Evolutionary conservation across 140 eudicot species (phyloP).

Genomic region (Anethum foeniculum): DNA sequence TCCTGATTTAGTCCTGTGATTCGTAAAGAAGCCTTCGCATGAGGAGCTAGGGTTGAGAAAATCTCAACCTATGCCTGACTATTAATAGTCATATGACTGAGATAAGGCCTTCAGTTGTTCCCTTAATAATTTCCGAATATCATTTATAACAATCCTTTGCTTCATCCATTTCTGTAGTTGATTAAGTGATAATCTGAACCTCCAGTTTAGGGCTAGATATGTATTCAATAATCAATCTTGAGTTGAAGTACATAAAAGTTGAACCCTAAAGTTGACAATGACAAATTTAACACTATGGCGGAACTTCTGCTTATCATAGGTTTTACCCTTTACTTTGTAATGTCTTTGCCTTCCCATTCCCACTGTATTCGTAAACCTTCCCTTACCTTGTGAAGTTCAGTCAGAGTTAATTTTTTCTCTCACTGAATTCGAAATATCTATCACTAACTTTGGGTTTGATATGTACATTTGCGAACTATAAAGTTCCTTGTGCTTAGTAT

Average conservation of each 20-base stretch:
- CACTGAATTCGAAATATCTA: background rate
- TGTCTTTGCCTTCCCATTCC: background rate
- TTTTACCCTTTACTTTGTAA: background rate
- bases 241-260: background rate
- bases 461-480: background rate
- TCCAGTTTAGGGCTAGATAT: background rate
- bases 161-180: background rate
- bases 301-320: background rate
- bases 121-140: background rate
- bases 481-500: background rate
- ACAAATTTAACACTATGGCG: background rate
- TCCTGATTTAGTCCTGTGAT: background rate
- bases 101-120: background rate
- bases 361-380: background rate
- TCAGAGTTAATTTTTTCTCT: background rate
- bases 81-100: background rate
- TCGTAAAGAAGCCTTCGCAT: background rate
- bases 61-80: background rate
- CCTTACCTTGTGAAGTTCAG: background rate
- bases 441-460: background rate
- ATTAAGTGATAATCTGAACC: background rate
- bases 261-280: background rate
- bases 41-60: background rate
- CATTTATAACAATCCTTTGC: background rate
- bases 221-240: background rate